Base-by-base conservation (phyloP, 2,329 filamentous ascomycete genomes). In the Exophiala calicioides region DNA sequence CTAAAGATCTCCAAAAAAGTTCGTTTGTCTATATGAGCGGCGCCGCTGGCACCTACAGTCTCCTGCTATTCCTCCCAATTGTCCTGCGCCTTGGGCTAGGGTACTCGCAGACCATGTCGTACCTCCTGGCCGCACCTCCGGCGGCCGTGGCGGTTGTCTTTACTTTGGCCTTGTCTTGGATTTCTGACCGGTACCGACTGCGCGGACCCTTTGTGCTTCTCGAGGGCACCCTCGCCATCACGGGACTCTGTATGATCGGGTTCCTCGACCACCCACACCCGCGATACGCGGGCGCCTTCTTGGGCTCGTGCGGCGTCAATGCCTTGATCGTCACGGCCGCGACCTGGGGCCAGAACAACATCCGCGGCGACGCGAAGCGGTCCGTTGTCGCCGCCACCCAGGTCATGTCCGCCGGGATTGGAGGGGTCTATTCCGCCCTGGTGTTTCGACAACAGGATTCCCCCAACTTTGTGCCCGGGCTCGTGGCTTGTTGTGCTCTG, bases 281-380 rank as follows among this genome's bases (percentile, higher is more conserved):
- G 6, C 77, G 85, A 32, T 90, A 88, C 65, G 80, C 86, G 49
- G 86, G 85, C 40, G 76, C 88, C 46, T 90, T 90, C 69, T 69
- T 90, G 31, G 77, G 81, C 85, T 0, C 90, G 88, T 69, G 86
- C 90, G 70, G 47, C 6, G 18, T 21, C 16, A 51, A 51, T 30
- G 47, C 34, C 3, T 24, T 42, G 15, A 50, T 66, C 1, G 62
- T 63, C 5, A 58, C 61, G 1, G 52, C 55, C 3, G 58, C 63
- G 39, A 58, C 63, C 9, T 66, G 64, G 37, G 24, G 61, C 39
- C 55, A 59, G 19, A 66, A 65, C 50, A 65, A 66, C 38, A 59
- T 64, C 40, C 55, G 58, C n/a, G 52, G 53, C 7, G 59, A 64
- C 41, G 61, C 57, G 37, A 60, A 59, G 29, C 46, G 62, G 37